Percentiles rank a stretch among this genome's conserved stretches.
Conservation (phyloP, 2,329 filamentous ascomycete genomes). For the Byssothecium circinans region DNA sequence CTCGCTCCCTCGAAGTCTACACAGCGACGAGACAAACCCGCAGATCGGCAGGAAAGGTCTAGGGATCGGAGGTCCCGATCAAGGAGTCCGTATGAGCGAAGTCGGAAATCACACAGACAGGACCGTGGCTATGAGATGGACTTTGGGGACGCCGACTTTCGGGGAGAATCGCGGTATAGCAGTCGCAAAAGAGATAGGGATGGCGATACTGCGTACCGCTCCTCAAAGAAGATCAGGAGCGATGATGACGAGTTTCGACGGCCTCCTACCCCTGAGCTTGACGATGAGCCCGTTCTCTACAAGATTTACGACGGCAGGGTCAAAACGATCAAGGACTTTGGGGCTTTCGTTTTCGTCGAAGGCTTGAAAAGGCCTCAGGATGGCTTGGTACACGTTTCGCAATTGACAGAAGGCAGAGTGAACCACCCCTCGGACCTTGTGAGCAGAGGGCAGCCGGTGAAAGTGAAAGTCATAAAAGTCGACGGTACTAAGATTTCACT, state of each 20-base stretch:
- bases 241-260: constrained; percentile 62
- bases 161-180: too few species aligned
- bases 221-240: constrained; percentile 35
- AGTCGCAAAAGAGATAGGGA: too few species aligned
- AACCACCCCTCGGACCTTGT: constrained; percentile 91
- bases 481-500: constrained; percentile 80
- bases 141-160: too few species aligned
- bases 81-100: too few species aligned
- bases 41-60: constrained; percentile 55
- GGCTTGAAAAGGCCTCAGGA: constrained; percentile 73
- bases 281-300: constrained; percentile 76
- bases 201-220: too few species aligned
- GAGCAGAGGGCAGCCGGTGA: constrained; percentile 77
- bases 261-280: constrained; percentile 71
- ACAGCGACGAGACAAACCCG: constrained; percentile 59
- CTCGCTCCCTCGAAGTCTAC: constrained; percentile 37
- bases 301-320: constrained; percentile 91
- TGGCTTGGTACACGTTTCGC: constrained; percentile 90
- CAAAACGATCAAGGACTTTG: constrained; percentile 92
- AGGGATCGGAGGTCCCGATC: constrained; percentile 41
- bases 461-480: constrained; percentile 89
- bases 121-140: too few species aligned
- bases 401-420: constrained; percentile 81
- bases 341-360: constrained; percentile 89
- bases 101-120: too few species aligned